Evolutionary conservation across 306 rosid genomes (phyloP).

Genomic region (Vigna nakashimae): DNA sequence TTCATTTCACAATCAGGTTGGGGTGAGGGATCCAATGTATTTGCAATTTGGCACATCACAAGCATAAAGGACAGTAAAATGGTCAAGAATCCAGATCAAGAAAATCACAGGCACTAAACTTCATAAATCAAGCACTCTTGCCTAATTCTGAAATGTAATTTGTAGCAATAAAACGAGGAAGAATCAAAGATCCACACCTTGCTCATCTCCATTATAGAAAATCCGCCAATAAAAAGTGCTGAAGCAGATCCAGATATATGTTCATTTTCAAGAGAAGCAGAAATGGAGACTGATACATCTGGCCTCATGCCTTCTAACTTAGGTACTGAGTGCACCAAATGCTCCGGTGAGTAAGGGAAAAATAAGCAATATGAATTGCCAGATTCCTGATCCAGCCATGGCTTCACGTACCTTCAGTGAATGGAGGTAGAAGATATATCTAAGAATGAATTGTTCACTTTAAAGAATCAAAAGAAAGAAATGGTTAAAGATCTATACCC

Average conservation of each 20-base stretch:
- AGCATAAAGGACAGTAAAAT: conserved; percentile 35
- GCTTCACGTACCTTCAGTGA: conserved; percentile 76
- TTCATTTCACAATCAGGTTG: conserved; percentile 19
- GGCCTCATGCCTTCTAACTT: conserved; percentile 76
- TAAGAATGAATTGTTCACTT: conserved; percentile 30
- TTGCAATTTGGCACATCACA: conserved; percentile 28
- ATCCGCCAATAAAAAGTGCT: conserved; percentile 88
- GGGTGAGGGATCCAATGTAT: conserved; percentile 7
- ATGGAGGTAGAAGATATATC: conserved; percentile 35
- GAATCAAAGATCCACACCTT: conserved; percentile 58
- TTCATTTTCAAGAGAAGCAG: conserved; percentile 66
- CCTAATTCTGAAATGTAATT: conserved; percentile 28
- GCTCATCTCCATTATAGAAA: conserved; percentile 72
- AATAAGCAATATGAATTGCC: conserved; percentile 83
- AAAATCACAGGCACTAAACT: conserved; percentile 27
- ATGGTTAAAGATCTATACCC: conserved; percentile 64
- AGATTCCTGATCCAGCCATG: conserved; percentile 82
- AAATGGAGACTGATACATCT: conserved; percentile 66
- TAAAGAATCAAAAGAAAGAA: conserved; percentile 23
- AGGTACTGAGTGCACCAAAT: conserved; percentile 73
- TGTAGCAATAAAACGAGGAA: background rate
- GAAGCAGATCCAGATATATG: conserved; percentile 79
- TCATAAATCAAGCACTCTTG: conserved; percentile 23
- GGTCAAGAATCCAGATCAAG: conserved; percentile 28
- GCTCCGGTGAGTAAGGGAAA: conserved; percentile 92